phyloP scores from a whole-genome alignment of 176 grass and related monocot genomes.

The Cenchrus purpureus region DNA sequence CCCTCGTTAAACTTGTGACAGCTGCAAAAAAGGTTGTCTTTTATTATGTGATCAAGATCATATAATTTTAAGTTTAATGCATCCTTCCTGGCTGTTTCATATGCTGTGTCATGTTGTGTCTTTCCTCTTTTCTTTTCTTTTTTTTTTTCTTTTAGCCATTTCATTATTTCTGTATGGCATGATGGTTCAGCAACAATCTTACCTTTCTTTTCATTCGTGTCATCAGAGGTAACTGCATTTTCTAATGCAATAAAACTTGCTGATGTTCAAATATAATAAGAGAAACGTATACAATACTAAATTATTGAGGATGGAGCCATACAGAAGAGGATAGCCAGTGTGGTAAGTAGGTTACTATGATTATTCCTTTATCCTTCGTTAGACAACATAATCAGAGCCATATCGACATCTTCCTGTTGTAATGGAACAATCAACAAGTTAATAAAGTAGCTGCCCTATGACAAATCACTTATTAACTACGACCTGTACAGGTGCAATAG shows the following conservation, averaged over 20 bases:
- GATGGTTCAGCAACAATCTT: conserved; percentile 34
- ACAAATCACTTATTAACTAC: conserved; percentile 45
- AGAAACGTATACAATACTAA: neutral
- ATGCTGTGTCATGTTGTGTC: conserved; percentile 21
- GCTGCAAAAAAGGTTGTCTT: conserved; percentile 28
- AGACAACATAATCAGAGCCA: conserved; percentile 62
- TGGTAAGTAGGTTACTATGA: conserved; percentile 44
- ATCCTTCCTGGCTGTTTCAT: conserved; percentile 42
- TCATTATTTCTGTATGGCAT: conserved; percentile 19
- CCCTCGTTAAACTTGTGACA: conserved; percentile 32
- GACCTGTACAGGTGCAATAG: conserved; percentile 26
- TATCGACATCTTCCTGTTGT: conserved; percentile 59
- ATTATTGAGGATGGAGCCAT: conserved; percentile 39
- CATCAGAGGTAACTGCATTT: conserved; percentile 23
- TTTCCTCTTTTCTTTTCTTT: neutral
- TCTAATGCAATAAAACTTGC: conserved; percentile 24
- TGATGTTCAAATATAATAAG: conserved; percentile 32
- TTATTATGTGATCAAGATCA: conserved; percentile 22
- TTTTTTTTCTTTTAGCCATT: neutral
- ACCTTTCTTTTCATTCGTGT: conserved; percentile 12
- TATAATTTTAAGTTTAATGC: conserved; percentile 29
- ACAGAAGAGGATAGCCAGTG: conserved; percentile 41
- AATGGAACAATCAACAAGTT: conserved; percentile 50
- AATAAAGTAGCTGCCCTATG: conserved; percentile 30
- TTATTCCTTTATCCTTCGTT: conserved; percentile 47